phyloP scores from a whole-genome alignment of 768 basidiomycete genomes.

The Mycena amicta region DNA sequence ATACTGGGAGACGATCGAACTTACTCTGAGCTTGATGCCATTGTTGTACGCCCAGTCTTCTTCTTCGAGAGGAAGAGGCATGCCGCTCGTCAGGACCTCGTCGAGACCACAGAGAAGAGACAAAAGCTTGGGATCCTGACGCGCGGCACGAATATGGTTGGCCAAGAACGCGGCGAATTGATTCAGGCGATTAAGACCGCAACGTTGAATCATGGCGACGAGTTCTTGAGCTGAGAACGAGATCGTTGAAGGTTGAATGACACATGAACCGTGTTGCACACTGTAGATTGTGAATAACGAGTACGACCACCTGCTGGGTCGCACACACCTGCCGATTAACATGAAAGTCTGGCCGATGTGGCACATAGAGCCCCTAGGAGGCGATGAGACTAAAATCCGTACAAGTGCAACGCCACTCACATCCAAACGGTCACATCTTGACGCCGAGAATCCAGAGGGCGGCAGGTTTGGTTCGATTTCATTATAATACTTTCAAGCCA shows the following conservation, averaged over 20 bases:
- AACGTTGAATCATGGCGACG: constrained; percentile 52
- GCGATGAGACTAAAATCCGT: constrained; percentile 26
- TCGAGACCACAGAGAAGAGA: constrained; percentile 45
- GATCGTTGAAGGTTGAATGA: constrained; percentile 58
- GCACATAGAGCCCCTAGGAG: constrained; percentile 56
- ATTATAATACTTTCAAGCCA: constrained; percentile 54
- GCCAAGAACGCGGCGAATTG: constrained; percentile 60
- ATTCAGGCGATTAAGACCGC: constrained; percentile 55
- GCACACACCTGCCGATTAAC: constrained; percentile 15
- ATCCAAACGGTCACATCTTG: constrained; percentile 64
- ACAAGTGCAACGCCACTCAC: constrained; percentile 43
- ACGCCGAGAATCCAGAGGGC: constrained; percentile 41
- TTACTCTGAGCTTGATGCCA: constrained; percentile 47
- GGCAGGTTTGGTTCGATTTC: constrained; percentile 49
- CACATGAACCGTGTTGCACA: constrained; percentile 59
- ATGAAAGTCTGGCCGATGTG: constrained; percentile 60
- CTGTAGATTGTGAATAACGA: constrained; percentile 36
- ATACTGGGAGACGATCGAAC: too few species aligned
- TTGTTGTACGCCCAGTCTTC: constrained; percentile 54
- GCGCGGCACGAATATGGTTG: constrained; percentile 49
- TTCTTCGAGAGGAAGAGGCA: constrained; percentile 51
- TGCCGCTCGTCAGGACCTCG: constrained; percentile 54
- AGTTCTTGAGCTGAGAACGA: constrained; percentile 57
- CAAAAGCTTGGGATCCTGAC: constrained; percentile 48
- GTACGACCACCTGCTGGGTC: constrained; percentile 16